Percentiles rank a stretch among this genome's conserved stretches.
These are phyloP conservation scores for Aquanectria penicillioides DNA, from an alignment of 2,329 filamentous ascomycete species.

Conservation along the genomic window DNA sequence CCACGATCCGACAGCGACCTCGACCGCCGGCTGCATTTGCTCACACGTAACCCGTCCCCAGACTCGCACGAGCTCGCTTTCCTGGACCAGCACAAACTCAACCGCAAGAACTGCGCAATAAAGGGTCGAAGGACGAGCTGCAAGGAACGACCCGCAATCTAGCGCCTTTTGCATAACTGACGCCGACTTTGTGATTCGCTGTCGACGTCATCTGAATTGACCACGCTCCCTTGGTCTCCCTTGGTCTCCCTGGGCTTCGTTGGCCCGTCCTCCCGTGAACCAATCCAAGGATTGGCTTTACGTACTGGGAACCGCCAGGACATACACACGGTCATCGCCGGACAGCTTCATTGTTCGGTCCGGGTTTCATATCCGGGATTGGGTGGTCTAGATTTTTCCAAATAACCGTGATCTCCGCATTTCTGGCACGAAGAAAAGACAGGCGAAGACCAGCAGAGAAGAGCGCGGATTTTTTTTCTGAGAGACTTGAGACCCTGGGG, in stretches of 20 bases:
- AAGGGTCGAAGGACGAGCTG: conserved; percentile 28
- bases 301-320: conserved; percentile 38
- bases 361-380: conserved; percentile 35
- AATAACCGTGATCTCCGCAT: background rate
- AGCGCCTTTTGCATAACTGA: conserved; percentile 28
- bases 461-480: background rate
- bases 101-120: conserved; percentile 13
- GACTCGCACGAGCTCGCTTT: conserved; percentile 24
- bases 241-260: conserved; percentile 15
- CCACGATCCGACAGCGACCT: conserved; percentile 26
- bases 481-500: background rate
- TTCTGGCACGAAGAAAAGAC: conserved; percentile 13
- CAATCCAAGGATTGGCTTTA: conserved; percentile 42
- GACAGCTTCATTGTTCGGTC: conserved; percentile 27
- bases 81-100: conserved; percentile 9
- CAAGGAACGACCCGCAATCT: conserved; percentile 41
- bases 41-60: conserved; percentile 7
- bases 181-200: conserved; percentile 35
- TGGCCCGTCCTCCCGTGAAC: conserved; percentile 30
- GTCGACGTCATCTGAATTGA: conserved; percentile 1
- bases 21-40: conserved; percentile 32
- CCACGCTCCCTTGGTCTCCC: background rate
- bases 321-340: conserved; percentile 37
- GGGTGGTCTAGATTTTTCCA: conserved; percentile 26
- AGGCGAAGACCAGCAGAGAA: background rate